Conservation (phyloP, 805 yeast species). For the Kodamaea sagamina region DNA sequence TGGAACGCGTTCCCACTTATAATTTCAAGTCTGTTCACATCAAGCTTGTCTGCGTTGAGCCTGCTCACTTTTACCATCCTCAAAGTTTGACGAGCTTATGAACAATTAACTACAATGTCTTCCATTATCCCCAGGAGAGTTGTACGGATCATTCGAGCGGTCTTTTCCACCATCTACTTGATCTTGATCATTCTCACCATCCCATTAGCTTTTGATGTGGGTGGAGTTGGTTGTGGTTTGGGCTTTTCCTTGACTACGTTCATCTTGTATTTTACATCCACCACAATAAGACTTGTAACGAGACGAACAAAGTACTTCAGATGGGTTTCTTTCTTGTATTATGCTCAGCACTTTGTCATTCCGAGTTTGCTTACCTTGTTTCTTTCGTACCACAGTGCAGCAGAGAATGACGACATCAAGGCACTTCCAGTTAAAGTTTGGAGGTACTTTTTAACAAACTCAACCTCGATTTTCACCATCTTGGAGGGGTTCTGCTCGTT, state of each 20-base stretch:
- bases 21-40: too few species aligned
- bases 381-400: conserved; percentile 48
- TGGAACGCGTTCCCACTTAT: too few species aligned
- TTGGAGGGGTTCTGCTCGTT: conserved; percentile 93
- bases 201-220: conserved; percentile 91
- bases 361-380: conserved; percentile 79
- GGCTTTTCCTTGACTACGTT: conserved; percentile 71
- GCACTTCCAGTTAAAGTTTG: conserved; percentile 54
- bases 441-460: conserved; percentile 68
- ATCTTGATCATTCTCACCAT: conserved; percentile 74
- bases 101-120: not conserved
- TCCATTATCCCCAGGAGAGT: not conserved
- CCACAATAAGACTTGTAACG: conserved; percentile 66
- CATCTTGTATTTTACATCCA: conserved; percentile 62
- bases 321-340: conserved; percentile 58
- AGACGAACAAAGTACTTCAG: conserved; percentile 43
- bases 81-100: not conserved
- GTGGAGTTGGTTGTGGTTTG: conserved; percentile 88
- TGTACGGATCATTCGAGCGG: conserved; percentile 29
- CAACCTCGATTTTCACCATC: conserved; percentile 87
- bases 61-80: too few species aligned
- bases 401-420: conserved; percentile 3
- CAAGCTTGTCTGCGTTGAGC: too few species aligned
- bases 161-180: conserved; percentile 62
- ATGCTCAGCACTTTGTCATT: conserved; percentile 76